Evolutionary conservation across 495 filamentous ascomycete species (phyloP), one percentile per base, ranked within the genome.

Genomic region (Margaritispora aquatica): DNA sequence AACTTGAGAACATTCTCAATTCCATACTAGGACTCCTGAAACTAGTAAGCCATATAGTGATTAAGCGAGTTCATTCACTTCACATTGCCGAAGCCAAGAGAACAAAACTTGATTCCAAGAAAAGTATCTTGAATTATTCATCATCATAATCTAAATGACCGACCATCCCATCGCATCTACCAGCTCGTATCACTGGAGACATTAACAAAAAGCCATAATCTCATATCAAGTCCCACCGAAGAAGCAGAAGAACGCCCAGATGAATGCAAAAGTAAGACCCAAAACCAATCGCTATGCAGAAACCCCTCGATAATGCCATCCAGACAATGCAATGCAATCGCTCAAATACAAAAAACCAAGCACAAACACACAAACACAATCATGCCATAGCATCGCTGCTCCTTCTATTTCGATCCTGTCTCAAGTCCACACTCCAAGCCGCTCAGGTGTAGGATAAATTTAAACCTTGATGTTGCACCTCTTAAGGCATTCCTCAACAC

Each of bases 401-500:
- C 38, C 15, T 8, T 44, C 17, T n/a, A 3, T 44, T 17, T 34
- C n/a, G n/a, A 34, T 34, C 13, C 29, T 34, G 15, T n/a, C 19
- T 2, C 38, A n/a, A n/a, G n/a, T 44, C 38, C 38, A 44, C 15
- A 17, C 15, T n/a, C 38, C 38, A n/a, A 2, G 38, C 38, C 17
- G 19, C 7, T n/a, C 38, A 8, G 19, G 38, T 44, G 29, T 44
- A 2, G 17, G 3, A 7, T 8, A 10, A 44, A n/a, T 17, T 44
- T 44, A 44, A 17, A 15, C 11, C 8, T n/a, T n/a, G 27, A 61
- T 61, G 13, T 36, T 36, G 52, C 65, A 67, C n/a, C 21, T 61
- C 55, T 27, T 50, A 2, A 67, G 27, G 31, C 65, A 67, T 24
- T 54, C 13, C 59, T 64, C 59, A 15, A 67, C 65, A 63, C 65